Conservation (phyloP, 768 basidiomycete genomes). For the Agaricus blazei region DNA sequence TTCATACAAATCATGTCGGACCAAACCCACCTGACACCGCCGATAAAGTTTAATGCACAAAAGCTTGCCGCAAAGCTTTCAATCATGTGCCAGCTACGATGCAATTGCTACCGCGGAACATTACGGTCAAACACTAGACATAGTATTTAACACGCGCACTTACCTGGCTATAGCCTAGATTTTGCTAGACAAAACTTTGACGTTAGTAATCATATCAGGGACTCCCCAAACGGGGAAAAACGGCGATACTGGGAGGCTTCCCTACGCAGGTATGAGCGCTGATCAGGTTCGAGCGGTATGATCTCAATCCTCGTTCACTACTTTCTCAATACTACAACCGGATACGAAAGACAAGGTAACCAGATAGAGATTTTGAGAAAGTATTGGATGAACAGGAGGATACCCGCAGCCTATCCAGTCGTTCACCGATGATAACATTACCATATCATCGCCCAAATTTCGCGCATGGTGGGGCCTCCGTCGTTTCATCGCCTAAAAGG, state of each 20-base stretch:
- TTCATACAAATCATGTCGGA: background rate
- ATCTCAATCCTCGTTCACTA: constrained; percentile 78
- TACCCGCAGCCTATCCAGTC: constrained; percentile 91
- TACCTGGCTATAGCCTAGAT: constrained; percentile 80
- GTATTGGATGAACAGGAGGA: constrained; percentile 34
- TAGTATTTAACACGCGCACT: constrained; percentile 14
- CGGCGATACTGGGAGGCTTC: constrained; percentile 72
- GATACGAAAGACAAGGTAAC: constrained; percentile 12
- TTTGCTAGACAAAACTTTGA: constrained; percentile 43
- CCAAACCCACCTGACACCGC: constrained; percentile 61
- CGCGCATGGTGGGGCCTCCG: constrained; percentile 19
- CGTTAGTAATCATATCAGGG: constrained; percentile 44
- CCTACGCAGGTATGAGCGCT: constrained; percentile 98
- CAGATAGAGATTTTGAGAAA: constrained; percentile 20
- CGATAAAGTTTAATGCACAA: constrained; percentile 87
- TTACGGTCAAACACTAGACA: background rate
- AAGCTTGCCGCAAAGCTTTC: constrained; percentile 90
- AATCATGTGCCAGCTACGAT: constrained; percentile 77
- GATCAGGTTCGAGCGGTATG: constrained; percentile 97
- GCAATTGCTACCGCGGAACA: constrained; percentile 56
- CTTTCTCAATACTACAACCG: constrained; percentile 20
- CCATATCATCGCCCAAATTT: constrained; percentile 42
- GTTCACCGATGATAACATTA: constrained; percentile 69
- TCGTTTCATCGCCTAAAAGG: constrained; percentile 21
- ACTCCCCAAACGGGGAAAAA: constrained; percentile 34